Base-by-base conservation (phyloP, 192 early-diverging fungal species). In the Geranomyces michiganensis region DNA sequence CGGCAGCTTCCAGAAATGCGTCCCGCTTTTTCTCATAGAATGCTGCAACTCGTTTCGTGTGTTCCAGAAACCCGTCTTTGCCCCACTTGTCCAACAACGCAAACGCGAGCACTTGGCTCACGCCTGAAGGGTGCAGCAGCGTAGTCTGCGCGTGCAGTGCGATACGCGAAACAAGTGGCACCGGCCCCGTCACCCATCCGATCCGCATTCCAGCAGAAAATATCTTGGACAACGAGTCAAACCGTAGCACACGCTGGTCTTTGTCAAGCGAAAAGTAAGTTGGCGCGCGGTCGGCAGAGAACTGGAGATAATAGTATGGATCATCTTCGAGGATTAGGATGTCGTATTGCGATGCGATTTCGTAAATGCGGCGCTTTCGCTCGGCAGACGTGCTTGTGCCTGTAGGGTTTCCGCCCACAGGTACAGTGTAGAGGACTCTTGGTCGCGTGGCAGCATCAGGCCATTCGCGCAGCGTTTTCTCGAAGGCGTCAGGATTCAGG, bases 301-400 rank as follows among this genome's bases (percentile, higher is more conserved):
- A 86, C 79, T 96, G 95, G 33, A 98, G 76, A 61, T 93, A 96
- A 69, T 92, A 96, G 74, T 98, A 98, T 19, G 96, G 95, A 75
- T 97, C 96, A 70, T 98, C 96, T 75, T 98, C 96, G 29, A 96
- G 77, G 31, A 98, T 92, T 19, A 98, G 78, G 55, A 98, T 65
- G 55, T 93, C 80, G 75, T 92, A 90, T 68, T 88, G 82, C 56
- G 82, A 82, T 9, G 89, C 89, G 43, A 96, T 82, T 27, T 81
- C 80, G 68, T 97, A 97, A 17, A 98, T 84, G 15, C 82, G 81
- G 41, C 81, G 87, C 62, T 92, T 94, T 44, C 96, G 88, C 55
- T 88, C 88, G 19, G 88, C 60, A 7, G 90, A 86, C 58, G 93
- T 91, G 64, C 87, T 92, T 19, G 84, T 85, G 30, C 96, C 96